Conservation (phyloP, 306 rosid genomes). For the Dryas octopetala region DNA sequence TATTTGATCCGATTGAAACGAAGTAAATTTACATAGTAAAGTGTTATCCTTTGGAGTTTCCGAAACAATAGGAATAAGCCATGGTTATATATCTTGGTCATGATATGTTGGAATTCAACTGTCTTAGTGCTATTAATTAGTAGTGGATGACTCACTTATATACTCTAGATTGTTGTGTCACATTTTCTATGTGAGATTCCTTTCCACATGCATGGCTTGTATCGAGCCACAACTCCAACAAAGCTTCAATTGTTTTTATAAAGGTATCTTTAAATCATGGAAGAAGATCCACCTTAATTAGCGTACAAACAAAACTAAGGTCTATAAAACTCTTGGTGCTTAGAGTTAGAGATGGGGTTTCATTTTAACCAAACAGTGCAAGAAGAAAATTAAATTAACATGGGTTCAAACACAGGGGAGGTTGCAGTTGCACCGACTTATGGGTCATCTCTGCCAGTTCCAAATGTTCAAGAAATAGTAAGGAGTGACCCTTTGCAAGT, state of each 20-base stretch:
- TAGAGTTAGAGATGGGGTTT: neutral
- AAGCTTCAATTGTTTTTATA: neutral
- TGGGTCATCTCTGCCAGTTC: slow-evolving; percentile 34
- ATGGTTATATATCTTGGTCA: no score
- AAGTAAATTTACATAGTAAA: no score
- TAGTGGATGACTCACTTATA: no score
- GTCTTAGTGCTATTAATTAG: no score
- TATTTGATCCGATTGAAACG: no score
- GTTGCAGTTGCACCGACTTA: slow-evolving; percentile 17
- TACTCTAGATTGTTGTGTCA: no score
- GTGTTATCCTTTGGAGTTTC: no score
- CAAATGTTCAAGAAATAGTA: slow-evolving; percentile 48
- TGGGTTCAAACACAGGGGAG: slow-evolving; percentile 23
- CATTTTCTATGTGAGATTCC: no score
- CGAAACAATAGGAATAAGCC: no score
- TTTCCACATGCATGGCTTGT: no score
- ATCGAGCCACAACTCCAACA: no score
- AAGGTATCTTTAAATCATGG: neutral
- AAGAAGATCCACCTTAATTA: neutral
- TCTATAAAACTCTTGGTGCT: neutral
- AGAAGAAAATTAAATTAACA: slow-evolving; percentile 3
- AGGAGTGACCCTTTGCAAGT: slow-evolving; percentile 30
- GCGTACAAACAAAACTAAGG: slow-evolving; percentile 1
- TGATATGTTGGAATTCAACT: no score
- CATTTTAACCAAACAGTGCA: neutral